phyloP scores from a whole-genome alignment of 2,329 filamentous ascomycete species.

The Ceratocystis colombiana region DNA sequence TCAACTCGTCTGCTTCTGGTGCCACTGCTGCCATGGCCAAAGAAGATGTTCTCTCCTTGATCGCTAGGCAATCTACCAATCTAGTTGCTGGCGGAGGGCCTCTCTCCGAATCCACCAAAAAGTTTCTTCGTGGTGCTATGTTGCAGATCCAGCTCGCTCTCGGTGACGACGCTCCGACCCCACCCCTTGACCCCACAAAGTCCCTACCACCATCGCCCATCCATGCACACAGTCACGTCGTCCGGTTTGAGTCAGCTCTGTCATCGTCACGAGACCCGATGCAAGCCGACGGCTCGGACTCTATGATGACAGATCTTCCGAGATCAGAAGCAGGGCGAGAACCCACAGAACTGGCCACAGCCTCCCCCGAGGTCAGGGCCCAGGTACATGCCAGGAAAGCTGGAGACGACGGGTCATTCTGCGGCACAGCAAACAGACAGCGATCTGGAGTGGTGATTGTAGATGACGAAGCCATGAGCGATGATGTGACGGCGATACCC shows the following conservation, averaged over 20 bases:
- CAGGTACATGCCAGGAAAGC: neutral
- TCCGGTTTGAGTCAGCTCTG: neutral
- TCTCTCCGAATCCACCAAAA: constrained; percentile 37
- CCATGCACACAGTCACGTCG: neutral
- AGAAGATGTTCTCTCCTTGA: constrained; percentile 38
- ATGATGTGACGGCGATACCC: constrained; percentile 13
- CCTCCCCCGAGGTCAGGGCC: constrained; percentile 10
- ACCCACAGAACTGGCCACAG: constrained; percentile 6
- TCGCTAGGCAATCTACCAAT: constrained; percentile 40
- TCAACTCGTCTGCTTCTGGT: neutral
- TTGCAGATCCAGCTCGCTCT: constrained; percentile 21
- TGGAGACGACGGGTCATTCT: neutral
- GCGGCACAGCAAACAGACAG: neutral
- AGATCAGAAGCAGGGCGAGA: constrained; percentile 11
- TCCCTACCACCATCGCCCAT: constrained; percentile 18
- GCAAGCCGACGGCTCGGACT: neutral
- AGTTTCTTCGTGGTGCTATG: constrained; percentile 36
- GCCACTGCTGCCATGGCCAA: neutral
- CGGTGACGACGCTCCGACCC: constrained; percentile 22
- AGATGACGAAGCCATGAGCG: constrained; percentile 20
- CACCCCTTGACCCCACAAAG: constrained; percentile 17
- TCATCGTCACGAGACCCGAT: neutral
- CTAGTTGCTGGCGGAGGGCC: constrained; percentile 35
- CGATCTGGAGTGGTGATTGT: constrained; percentile 4
- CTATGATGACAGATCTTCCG: constrained; percentile 17